A percentile compares a stretch with the other conserved stretches of the same genome.
phyloP scores from a whole-genome alignment of 83 land plant genomes.

The Isoetes engelmannii region DNA sequence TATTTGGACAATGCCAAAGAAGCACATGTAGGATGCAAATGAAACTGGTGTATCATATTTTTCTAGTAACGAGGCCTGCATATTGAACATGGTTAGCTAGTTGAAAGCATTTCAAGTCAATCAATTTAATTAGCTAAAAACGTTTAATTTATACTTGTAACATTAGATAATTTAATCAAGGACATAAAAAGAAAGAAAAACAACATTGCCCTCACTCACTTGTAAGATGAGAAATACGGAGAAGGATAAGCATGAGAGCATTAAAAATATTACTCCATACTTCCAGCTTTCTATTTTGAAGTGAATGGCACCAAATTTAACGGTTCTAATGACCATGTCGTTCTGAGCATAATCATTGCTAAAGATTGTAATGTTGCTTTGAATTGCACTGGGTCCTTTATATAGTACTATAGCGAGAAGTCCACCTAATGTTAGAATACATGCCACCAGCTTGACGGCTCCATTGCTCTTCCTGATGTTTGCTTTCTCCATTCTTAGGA shows the following conservation, averaged over 20 bases:
- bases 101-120: no score
- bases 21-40: neutral
- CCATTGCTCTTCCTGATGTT: neutral
- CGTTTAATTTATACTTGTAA: neutral
- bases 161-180: neutral
- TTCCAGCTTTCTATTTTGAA: neutral
- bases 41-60: neutral
- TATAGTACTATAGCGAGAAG: neutral
- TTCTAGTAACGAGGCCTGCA: neutral
- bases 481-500: neutral
- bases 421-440: neutral
- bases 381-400: neutral
- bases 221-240: conserved; percentile 1
- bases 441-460: neutral
- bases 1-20: neutral
- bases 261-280: neutral
- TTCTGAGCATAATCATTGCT: neutral
- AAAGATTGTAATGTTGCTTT: neutral
- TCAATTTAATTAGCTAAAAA: no score
- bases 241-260: neutral
- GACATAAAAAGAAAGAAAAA: neutral
- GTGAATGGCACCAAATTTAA: neutral
- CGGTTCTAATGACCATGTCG: neutral
- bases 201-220: neutral
- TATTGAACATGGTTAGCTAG: neutral